phyloP scores from a whole-genome alignment of 1,139 yeast genomes.

The Debaryomycetaceae sp. region DNA sequence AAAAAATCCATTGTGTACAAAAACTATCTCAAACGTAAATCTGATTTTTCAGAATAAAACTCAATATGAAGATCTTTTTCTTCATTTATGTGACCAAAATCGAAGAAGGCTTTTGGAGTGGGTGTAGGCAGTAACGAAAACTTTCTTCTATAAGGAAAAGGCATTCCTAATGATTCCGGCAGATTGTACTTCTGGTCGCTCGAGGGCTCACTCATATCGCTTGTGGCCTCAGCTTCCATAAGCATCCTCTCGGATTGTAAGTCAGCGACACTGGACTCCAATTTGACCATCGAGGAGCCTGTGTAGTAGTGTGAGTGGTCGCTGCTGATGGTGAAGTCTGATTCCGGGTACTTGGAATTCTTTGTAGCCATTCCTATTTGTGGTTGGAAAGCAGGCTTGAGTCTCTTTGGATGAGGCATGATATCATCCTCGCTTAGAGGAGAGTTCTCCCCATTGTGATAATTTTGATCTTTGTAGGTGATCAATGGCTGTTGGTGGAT shows the following conservation, averaged over 20 bases:
- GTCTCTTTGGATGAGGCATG: not conserved
- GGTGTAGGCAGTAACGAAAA: not conserved
- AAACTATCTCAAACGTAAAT: not conserved
- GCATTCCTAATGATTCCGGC: not conserved
- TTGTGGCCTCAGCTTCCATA: not conserved
- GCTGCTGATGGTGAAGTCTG: not conserved
- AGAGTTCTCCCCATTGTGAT: not conserved
- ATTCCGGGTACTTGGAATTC: not conserved
- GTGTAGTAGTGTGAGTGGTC: not conserved
- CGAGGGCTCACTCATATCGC: not conserved
- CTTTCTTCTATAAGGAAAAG: not conserved
- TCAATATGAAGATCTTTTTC: conserved; percentile 1
- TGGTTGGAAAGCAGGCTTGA: not conserved
- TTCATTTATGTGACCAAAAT: conserved; percentile 1
- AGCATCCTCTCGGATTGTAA: not conserved
- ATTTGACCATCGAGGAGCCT: not conserved
- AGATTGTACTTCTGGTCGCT: not conserved
- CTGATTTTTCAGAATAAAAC: not conserved
- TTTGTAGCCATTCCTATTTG: not conserved
- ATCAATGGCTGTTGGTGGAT: not conserved
- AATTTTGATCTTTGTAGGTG: not conserved
- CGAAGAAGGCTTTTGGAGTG: conserved; percentile 1
- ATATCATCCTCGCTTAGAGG: not conserved
- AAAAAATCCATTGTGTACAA: not conserved
- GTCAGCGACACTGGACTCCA: not conserved